Percentiles rank a stretch among this genome's conserved stretches.
Evolutionary conservation across 2,329 filamentous ascomycete species (phyloP).

Genomic region (Fusarium sp.): DNA sequence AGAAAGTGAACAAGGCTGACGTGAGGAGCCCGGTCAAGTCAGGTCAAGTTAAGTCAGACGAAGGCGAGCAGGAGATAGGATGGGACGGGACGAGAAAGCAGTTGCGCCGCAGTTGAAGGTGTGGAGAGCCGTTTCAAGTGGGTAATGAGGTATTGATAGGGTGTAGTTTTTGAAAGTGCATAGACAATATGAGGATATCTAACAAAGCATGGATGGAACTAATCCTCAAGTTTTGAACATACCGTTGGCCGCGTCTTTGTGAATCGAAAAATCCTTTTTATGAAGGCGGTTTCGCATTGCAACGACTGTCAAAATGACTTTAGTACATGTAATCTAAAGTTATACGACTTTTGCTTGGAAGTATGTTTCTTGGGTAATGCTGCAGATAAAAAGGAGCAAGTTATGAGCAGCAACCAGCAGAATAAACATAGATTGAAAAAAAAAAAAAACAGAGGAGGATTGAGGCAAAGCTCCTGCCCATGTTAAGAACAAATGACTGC

Average conservation of each 20-base stretch:
- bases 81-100: slow-evolving; percentile 31
- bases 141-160: slow-evolving; percentile 26
- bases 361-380: slow-evolving; percentile 30
- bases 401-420: neutral
- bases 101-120: slow-evolving; percentile 35
- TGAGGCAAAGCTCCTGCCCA: slow-evolving; percentile 3
- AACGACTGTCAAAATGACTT: slow-evolving; percentile 13
- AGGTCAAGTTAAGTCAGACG: slow-evolving; percentile 2
- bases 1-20: slow-evolving; percentile 30
- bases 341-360: neutral
- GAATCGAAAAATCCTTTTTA: slow-evolving; percentile 53
- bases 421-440: neutral
- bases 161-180: slow-evolving; percentile 12
- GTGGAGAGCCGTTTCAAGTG: slow-evolving; percentile 45
- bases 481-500: slow-evolving; percentile 8
- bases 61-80: slow-evolving; percentile 18
- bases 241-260: slow-evolving; percentile 49
- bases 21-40: slow-evolving; percentile 23
- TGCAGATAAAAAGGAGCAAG: slow-evolving; percentile 8
- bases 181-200: slow-evolving; percentile 2
- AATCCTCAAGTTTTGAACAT: slow-evolving; percentile 16
- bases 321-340: neutral
- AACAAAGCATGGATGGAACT: neutral
- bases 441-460: neutral
- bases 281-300: slow-evolving; percentile 52